Base-by-base conservation (phyloP, 2,329 filamentous ascomycete species). In the Ramichloridium luteum region DNA sequence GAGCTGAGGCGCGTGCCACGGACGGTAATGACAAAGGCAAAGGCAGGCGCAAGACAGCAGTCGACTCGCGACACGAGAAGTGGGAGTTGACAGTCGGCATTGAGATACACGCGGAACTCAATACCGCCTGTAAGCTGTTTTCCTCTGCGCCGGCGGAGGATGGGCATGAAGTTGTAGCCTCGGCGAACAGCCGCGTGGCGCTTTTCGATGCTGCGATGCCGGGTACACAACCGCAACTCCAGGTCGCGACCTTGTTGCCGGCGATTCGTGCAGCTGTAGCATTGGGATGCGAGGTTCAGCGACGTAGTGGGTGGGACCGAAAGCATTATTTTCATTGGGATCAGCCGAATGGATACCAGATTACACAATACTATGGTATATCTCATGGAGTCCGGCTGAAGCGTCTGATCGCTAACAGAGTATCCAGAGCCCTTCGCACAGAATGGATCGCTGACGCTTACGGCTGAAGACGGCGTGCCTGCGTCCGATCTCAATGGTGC, bases 281-380 rank as follows among this genome's bases (percentile, higher is more conserved):
- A 0, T 65, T 98, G 27, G 72, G 78, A 36, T 96, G 90, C 57
- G 61, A 75, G 2, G 70, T 96, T 31, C 80, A 92, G 51, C 64
- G 60, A 1, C 68, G 72, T 45, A 93, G 85, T 56, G 74, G 73
- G 32, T 98, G 94, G 60, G 90, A 98, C 57, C 71, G 90, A 41
- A 98, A 98, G 56, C 90, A 98, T 58, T 98, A 98, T 59, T 96
- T 98, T 58, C 93, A 94, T 64, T 93, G 90, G 72, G 90, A 98
- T 56, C 90, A 98, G 57, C 90, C 90, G 1, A 72, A 83, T 0
- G 90, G 90, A 0, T 98, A 98, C 57, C 90, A 98, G 57, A 93
- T 98, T 41, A 98, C 90, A 2, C 90, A 98, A 53, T 96, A 88
- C 61, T 94, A 96, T 55, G 65, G 67, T 64, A 50, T 14, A 38